Percentiles rank a stretch among this genome's conserved stretches.
Evolutionary conservation across 1,139 yeast species (phyloP).

Genomic region (Hemisphaericaspora lyxosophila): DNA sequence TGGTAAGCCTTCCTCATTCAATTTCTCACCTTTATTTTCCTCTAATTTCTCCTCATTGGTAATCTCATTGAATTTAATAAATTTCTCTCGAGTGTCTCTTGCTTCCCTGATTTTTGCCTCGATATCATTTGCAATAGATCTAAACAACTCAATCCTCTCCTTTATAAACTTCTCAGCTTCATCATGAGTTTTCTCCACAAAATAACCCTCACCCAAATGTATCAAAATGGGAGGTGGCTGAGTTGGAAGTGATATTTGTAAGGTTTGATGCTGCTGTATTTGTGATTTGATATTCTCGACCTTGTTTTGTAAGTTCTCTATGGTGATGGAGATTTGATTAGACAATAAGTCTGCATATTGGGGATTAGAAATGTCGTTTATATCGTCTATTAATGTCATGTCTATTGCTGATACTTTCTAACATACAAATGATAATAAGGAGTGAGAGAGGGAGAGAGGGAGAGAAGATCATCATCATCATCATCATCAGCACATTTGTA

Average conservation of each 20-base stretch:
- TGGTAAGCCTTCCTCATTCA: conserved; percentile 51
- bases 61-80: conserved; percentile 27
- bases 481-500: no score
- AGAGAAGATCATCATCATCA: neutral
- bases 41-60: conserved; percentile 10
- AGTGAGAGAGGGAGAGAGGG: neutral
- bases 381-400: neutral
- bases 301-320: conserved; percentile 16
- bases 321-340: conserved; percentile 16
- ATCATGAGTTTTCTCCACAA: conserved; percentile 43
- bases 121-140: conserved; percentile 37
- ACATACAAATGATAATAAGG: no score
- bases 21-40: conserved; percentile 20
- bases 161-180: conserved; percentile 50
- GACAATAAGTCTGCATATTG: conserved; percentile 7
- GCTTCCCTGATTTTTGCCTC: conserved; percentile 47
- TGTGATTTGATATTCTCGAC: conserved; percentile 17
- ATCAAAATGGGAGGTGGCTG: conserved; percentile 31
- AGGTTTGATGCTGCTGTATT: conserved; percentile 10
- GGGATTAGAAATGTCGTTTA: conserved; percentile 1
- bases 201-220: conserved; percentile 61
- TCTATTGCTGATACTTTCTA: no score
- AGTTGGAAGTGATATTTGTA: conserved; percentile 9
- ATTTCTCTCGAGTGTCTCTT: conserved; percentile 32
- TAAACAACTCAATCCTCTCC: conserved; percentile 37